Base-by-base conservation (phyloP, 805 yeast genomes). In the Vanderwaltozyma yarrowii region DNA sequence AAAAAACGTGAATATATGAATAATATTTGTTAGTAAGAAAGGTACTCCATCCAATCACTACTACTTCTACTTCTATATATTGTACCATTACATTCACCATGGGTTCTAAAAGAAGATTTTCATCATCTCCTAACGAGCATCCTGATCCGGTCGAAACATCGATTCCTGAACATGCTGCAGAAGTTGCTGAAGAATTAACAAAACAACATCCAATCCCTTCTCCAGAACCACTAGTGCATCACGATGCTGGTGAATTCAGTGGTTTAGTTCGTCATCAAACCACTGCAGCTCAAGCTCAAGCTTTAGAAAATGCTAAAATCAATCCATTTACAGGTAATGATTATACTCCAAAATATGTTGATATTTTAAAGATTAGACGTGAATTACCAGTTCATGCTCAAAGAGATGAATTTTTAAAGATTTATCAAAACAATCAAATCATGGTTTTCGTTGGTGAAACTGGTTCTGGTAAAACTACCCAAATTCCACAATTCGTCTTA, bases 361-460 rank as follows among this genome's bases (percentile, higher is more conserved):
- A 76, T 44, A 92, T 92, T 43, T 67, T 92, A 43, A 76, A 75
- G 50, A 73, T 70, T 19, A 76, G 98, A 63, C 74, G 94, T 47
- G 82, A 84, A 44, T 70, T 92, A 44, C 98, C 98, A 2, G 97
- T 92, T 16, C 95, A 89, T 62, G 76, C 87, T 21, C 96, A 92
- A 63, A 73, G 97, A 58, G 81, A 76, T 37, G 95, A 89, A 62
- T 92, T 92, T 59, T 70, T 92, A 41, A 70, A 72, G 46, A 76
- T 84, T 41, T 92, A 81, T 63, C 97, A 89, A 45, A 65, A 72
- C 16, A 78, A 89, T 28, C 98, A 89, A 64, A 83, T 89, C 57
- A 82, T 92, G 94, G 97, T 89, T 27, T 86, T 92, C 62, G 97
- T 92, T 65, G 98, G 98, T 69, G 97, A 88, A 51, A 92, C 98